Evolutionary conservation across 768 basidiomycete species (phyloP).

Genomic region (Tulasnella sp.): DNA sequence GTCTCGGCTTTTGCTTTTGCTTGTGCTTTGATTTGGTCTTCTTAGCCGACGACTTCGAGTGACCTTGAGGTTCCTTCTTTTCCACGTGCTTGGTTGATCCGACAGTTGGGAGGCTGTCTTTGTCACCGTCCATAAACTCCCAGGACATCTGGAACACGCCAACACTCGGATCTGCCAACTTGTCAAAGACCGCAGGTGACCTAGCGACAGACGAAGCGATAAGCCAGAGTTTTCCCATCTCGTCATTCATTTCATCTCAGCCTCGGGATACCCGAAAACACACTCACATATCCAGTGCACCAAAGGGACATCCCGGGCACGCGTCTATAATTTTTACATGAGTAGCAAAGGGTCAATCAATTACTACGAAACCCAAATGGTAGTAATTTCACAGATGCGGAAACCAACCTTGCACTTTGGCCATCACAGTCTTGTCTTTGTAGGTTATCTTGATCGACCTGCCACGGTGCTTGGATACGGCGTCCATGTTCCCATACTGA

Average conservation of each 20-base stretch:
- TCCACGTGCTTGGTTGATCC: neutral
- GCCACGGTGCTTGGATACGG: neutral
- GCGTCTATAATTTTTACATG: neutral
- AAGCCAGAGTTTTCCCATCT: neutral
- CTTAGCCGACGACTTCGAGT: neutral
- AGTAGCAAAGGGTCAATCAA: neutral
- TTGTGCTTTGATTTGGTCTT: neutral
- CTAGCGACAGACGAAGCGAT: neutral
- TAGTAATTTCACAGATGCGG: neutral
- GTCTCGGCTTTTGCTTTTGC: neutral
- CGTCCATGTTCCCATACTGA: slow-evolving; percentile 8
- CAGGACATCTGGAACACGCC: slow-evolving; percentile 1
- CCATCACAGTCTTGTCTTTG: neutral
- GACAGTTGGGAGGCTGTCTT: neutral
- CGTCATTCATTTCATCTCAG: neutral
- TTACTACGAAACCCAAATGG: neutral
- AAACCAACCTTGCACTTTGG: neutral
- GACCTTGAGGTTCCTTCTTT: neutral
- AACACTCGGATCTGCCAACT: slow-evolving; percentile 2
- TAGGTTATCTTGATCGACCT: neutral
- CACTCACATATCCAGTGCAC: slow-evolving; percentile 12
- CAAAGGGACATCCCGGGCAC: slow-evolving; percentile 4
- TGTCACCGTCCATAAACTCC: slow-evolving; percentile 6
- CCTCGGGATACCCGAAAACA: neutral
- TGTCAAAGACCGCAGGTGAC: slow-evolving; percentile 5